Base-by-base conservation (phyloP, 805 yeast species). In the Lachancea nothofagi region DNA sequence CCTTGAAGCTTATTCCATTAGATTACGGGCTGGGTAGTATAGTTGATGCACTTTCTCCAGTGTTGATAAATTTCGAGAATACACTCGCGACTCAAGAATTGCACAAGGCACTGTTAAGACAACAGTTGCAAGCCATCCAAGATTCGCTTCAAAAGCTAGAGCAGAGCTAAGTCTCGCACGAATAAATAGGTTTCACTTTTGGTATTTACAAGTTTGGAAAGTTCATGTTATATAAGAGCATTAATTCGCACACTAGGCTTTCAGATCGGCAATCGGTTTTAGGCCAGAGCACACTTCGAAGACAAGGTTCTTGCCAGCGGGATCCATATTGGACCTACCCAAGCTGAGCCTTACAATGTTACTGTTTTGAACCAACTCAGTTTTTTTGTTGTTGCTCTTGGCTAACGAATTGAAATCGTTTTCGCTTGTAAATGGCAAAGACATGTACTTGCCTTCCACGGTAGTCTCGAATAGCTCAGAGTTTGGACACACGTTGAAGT, bases 261-360 rank as follows among this genome's bases (percentile, higher is more conserved):
- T 46, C 39, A 55, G 41, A 21, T 49, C 49, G 18, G 60, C 49
- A 21, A 57, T 38, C 20, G 62, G 59, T 25, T 49, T 53, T 18
- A 53, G 36, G 34, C 63, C 65, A 13, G 63, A 54, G 38, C 65
- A 60, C 15, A 59, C 55, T 20, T 57, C 48, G 26, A 49, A 49
- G 7, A 58, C 32, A 17, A 47, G 33, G 34, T 51, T 41, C 25
- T 52, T 53, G 25, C 38, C 41, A 8, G 38, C 46, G 14, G 43
- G 17, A 23, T 45, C 46, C 25, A 54, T 40, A 21, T 41, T 35
- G 25, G 44, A 44, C 22, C 43, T 46, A 32, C 54, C 54, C 38
- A 60, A 47, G 35, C 55, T 51, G 14, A 44, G 21, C 42, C 55
- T 54, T 5, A 50, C 60, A 30, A 47, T 26, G 5, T 54, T 46